Evolutionary conservation across 2,329 filamentous ascomycete genomes (phyloP), one percentile per base, ranked within the genome.

Genomic region (Uncinocarpus reesii): DNA sequence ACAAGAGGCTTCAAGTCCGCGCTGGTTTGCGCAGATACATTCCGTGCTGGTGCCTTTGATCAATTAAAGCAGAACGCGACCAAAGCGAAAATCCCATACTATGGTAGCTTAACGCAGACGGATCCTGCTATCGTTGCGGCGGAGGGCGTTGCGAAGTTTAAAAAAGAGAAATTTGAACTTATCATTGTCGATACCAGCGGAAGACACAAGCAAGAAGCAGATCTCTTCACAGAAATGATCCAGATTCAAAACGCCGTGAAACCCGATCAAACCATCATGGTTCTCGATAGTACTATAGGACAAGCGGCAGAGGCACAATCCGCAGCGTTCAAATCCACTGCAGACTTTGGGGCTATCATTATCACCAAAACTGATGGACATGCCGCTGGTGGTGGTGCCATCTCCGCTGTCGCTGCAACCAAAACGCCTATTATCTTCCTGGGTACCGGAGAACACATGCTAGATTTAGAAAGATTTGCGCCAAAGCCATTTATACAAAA

Each of bases 311-410:
- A 98, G 68, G 81, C 86, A 1, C 92, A 98, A 64, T 88, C 87
- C 45, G 83, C 93, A 60, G 92, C 92, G 0, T 98, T 98, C 79
- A 98, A 98, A 66, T 88, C 94, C 56, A 86, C 89, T 0, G 89
- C 92, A 28, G 87, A 95, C 65, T 98, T 96, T 59, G 92, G 92
- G 62, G 88, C 92, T 55, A 98, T 98, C 60, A 95, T 98, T 62
- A 95, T 98, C 62, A 98, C 92, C 45, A 98, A 98, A 73, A 96
- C 90, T 0, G 92, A 98, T 63, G 92, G 92, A 55, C 87, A 95
- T 57, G 92, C 92, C 1, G 86, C 86, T 40, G 92, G 92, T 59
- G 92, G 92, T 74, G 92, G 92, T 71, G 92, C 92, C 52, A 98
- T 98, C 49, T 96, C 90, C 2, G 92, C 92, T 7, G 92, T 98